Conservation (phyloP, 495 filamentous ascomycete genomes). For the Aspergillus saccharolyticus region DNA sequence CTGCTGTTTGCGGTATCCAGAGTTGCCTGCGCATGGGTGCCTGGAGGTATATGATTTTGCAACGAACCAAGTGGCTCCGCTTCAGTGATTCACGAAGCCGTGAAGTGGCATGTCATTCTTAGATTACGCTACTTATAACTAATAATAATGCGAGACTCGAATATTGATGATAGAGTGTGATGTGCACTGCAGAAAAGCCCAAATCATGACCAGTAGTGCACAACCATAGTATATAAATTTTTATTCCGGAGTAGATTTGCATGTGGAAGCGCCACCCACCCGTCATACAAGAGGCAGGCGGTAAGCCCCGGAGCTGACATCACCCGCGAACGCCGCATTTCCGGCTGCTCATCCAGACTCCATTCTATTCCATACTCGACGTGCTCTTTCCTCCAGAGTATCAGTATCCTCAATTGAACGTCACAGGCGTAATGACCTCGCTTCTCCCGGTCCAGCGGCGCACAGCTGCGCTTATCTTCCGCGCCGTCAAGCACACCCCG, state of each 20-base stretch:
- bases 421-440: slow-evolving; percentile 24
- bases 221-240: no score
- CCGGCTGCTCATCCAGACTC: background rate
- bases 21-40: background rate
- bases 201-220: no score
- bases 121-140: slow-evolving; percentile 20
- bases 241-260: background rate
- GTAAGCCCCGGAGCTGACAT: slow-evolving; percentile 27
- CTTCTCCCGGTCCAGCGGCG: slow-evolving; percentile 20
- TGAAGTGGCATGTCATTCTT: slow-evolving; percentile 16
- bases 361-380: background rate
- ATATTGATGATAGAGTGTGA: background rate
- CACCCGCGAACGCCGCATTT: slow-evolving; percentile 18
- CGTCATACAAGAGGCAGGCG: slow-evolving; percentile 13
- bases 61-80: slow-evolving; percentile 6
- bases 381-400: background rate
- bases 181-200: no score
- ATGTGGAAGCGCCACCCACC: background rate
- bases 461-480: slow-evolving; percentile 11
- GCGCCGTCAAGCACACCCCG: slow-evolving; percentile 13
- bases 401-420: background rate
- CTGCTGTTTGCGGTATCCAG: background rate
- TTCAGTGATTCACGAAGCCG: background rate
- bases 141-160: slow-evolving; percentile 21
- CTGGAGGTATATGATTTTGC: slow-evolving; percentile 18